Base-by-base conservation (phyloP, 2,329 filamentous ascomycete species). In the Penicillium sp. region DNA sequence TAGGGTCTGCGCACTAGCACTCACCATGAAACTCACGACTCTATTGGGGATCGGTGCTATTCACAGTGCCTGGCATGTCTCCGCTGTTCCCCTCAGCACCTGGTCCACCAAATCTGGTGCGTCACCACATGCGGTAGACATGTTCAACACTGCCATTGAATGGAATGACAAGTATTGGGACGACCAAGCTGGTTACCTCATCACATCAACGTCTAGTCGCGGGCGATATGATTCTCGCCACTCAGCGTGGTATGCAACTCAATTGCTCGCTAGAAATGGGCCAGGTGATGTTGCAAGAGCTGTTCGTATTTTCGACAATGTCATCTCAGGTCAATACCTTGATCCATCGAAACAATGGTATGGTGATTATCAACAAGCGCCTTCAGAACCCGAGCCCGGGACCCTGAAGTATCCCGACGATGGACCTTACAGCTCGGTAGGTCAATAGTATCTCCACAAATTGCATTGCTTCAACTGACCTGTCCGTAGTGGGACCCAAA, bases 401-500 rank as follows among this genome's bases (percentile, higher is more conserved):
- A 60, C 52, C 1, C 14, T 54, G 7, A 40, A 52, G 21, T 64
- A 64, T 36, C 49, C 53, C 8, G 40, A 57, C 11, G 55, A 53
- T 2, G 57, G 53, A 1, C 54, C 56, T 1, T 57, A 61, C 16
- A 56, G 47, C 34, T 60, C 57, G 21, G 51, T 60, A 55, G 43
- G 50, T 7, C 3, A 9, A 27, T 36, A 18, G 10, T n/a, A 8
- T 5, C 5, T 32, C 7, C 7, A 8, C n/a, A 22, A 9, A 2
- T 14, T 5, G 16, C 13, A 36, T 36, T n/a, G 13, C 6, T n/a
- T 36, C 4, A 14, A 6, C 34, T 36, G 34, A 36, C 34, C 34
- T n/a, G 11, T 11, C 31, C 7, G 13, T 39, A 62, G 53, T 64
- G 60, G 60, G 61, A 64, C 46, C 61, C 61, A 11, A 64, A 63